Evolutionary conservation across 306 rosid species (phyloP), one percentile per base, ranked within the genome.

Genomic region (Dalbergia cultrata): DNA sequence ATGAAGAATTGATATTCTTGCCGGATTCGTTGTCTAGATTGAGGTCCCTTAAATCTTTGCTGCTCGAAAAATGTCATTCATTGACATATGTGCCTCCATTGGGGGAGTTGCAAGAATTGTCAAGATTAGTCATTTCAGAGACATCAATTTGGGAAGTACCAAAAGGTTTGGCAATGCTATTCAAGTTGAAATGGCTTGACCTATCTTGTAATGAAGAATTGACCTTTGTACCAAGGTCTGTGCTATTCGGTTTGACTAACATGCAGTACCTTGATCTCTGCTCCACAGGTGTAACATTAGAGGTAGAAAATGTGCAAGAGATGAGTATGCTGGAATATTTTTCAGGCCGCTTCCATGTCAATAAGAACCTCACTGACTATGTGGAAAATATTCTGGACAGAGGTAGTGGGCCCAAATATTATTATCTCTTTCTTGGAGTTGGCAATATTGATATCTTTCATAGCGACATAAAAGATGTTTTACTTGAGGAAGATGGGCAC

Each of bases 171-270:
- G 60, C 53, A 35, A 53, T 9, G 17, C n/a, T 53, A 50, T 7
- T 54, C n/a, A 53, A 72, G 34, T 35, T 72, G 63, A 6, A 3
- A 53, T 72, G 12, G 62, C 76, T 70, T 53, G 17, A 70, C 14
- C 49, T 70, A 16, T 26, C 57, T 5, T 0, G 0, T 0, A 3
- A 39, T 17, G 0, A 0, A 0, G 0, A 33, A 1, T 34, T 33
- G 16, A n/a, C 11, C 4, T 5, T 33, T 8, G 44, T 26, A 5
- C 49, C 76, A 31, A 9, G 17, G 9, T 33, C 3, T 5, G 37
- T 50, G 19, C 13, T 70, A 31, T 7, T 19, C 0, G 14, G 18
- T 12, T 34, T 49, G 22, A 47, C 61, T 11, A 31, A 50, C 31
- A 4, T 70, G 3, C 45, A 50, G 11, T 70, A 70, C 49, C 61